These are phyloP conservation scores for Cyphellophora attinorum DNA, from an alignment of 2,329 filamentous ascomycete species.

Conservation along the genomic window DNA sequence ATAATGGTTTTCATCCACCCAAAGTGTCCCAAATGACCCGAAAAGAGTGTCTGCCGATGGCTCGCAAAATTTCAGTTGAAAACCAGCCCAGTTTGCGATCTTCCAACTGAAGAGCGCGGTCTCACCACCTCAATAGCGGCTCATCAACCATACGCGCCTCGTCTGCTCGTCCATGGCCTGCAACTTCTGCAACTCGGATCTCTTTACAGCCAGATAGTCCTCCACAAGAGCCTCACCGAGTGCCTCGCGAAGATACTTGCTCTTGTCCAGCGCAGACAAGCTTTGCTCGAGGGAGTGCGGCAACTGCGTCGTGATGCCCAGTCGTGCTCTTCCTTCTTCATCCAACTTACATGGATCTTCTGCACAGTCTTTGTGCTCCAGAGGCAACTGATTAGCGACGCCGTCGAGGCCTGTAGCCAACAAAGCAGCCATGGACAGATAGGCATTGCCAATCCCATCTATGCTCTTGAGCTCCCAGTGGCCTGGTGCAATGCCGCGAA, in stretches of 20 bases:
- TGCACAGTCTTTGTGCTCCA: slow-evolving; percentile 24
- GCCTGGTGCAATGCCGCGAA: slow-evolving; percentile 55
- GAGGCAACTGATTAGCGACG: slow-evolving; percentile 24
- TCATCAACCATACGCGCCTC: slow-evolving; percentile 27
- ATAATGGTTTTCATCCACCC: too few relatives aligned
- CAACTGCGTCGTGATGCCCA: slow-evolving; percentile 28
- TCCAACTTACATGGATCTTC: slow-evolving; percentile 25
- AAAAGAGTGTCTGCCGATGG: too few relatives aligned
- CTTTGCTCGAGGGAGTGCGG: slow-evolving; percentile 27
- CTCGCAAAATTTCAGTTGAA: too few relatives aligned
- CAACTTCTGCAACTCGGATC: slow-evolving; percentile 24
- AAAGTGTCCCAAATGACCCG: too few relatives aligned
- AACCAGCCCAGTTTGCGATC: too few relatives aligned
- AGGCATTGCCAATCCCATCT: slow-evolving; percentile 74
- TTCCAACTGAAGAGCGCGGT: too few relatives aligned
- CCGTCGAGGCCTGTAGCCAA: slow-evolving; percentile 52
- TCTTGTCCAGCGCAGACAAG: slow-evolving; percentile 22
- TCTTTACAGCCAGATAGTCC: slow-evolving; percentile 24
- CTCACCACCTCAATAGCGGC: slow-evolving; percentile 30
- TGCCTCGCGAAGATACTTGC: slow-evolving; percentile 20
- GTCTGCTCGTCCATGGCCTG: slow-evolving; percentile 22
- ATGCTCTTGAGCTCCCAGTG: slow-evolving; percentile 72
- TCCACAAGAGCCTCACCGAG: slow-evolving; percentile 22
- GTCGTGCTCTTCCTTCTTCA: slow-evolving; percentile 19
- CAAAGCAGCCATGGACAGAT: slow-evolving; percentile 56